Evolutionary conservation across 768 basidiomycete species (phyloP).

Genomic region (Pisolithus albus): DNA sequence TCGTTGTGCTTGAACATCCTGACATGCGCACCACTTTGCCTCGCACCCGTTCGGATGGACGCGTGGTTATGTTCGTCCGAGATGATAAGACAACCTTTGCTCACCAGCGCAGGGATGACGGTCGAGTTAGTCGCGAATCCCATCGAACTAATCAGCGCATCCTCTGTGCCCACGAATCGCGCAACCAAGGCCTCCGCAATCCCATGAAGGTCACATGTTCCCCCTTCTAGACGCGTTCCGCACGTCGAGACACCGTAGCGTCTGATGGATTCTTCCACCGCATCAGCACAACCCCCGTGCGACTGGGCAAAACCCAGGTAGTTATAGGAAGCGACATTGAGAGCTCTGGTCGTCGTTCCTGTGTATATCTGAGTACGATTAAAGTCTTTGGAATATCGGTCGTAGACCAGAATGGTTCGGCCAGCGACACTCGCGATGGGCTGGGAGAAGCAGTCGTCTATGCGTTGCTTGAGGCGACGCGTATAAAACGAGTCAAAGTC

Average conservation of each 20-base stretch:
- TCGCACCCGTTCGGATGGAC: conserved; percentile 89
- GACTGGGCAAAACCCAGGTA: conserved; percentile 98
- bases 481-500: conserved; percentile 99
- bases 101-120: conserved; percentile 83
- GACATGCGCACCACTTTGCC: conserved; percentile 82
- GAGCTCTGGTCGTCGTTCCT: conserved; percentile 75
- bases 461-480: conserved; percentile 85
- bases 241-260: conserved; percentile 79
- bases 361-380: conserved; percentile 72
- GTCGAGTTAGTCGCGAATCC: conserved; percentile 95
- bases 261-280: conserved; percentile 76
- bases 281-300: conserved; percentile 88
- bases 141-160: conserved; percentile 87
- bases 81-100: conserved; percentile 89
- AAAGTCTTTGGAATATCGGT: conserved; percentile 78
- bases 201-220: conserved; percentile 79
- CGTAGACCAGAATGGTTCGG: conserved; percentile 79
- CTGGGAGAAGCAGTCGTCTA: conserved; percentile 92
- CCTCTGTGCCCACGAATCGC: conserved; percentile 84
- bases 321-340: conserved; percentile 98
- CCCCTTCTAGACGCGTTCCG: conserved; percentile 76
- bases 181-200: conserved; percentile 83
- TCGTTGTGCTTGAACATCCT: conserved; percentile 98
- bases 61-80: conserved; percentile 98
- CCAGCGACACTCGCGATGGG: conserved; percentile 94